Conservation (phyloP, 345 rosid genomes). For the Hypericum androsaemum region DNA sequence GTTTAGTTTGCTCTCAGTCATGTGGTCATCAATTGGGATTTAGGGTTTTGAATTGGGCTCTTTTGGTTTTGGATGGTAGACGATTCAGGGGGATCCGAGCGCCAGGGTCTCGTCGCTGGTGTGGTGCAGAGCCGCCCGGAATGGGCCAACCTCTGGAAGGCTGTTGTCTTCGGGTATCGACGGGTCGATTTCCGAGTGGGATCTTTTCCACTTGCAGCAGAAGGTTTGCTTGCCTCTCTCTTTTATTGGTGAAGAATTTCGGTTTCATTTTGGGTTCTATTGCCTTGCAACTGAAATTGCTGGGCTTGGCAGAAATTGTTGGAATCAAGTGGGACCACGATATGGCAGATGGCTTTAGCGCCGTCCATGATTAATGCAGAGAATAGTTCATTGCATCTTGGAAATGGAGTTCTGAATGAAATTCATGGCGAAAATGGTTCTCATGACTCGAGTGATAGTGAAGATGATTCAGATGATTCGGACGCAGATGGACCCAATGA, state of each 20-base stretch:
- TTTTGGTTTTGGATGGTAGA: conserved; percentile 25
- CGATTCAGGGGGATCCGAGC: conserved; percentile 67
- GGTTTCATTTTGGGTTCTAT: not conserved
- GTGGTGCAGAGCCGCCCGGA: conserved; percentile 55
- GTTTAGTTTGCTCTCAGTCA: not conserved
- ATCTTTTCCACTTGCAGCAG: conserved; percentile 73
- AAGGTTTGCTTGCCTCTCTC: conserved; percentile 35
- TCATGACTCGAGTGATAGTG: conserved; percentile 46
- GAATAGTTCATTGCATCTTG: conserved; percentile 25
- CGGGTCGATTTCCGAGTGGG: conserved; percentile 83
- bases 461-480: conserved; percentile 26
- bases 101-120: conserved; percentile 76
- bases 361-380: conserved; percentile 25
- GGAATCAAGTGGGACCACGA: conserved; percentile 63
- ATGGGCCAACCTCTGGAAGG: conserved; percentile 54
- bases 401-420: conserved; percentile 42
- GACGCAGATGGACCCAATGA: conserved; percentile 35
- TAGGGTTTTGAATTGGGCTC: conserved; percentile 1
- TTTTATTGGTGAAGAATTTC: not conserved
- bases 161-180: conserved; percentile 75
- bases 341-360: conserved; percentile 89
- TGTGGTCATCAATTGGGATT: not conserved
- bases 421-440: conserved; percentile 26
- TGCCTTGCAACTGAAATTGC: not conserved
- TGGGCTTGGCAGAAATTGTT: conserved; percentile 45